Conservation (phyloP, 495 filamentous ascomycete species). For the Aspergillus campestris region DNA sequence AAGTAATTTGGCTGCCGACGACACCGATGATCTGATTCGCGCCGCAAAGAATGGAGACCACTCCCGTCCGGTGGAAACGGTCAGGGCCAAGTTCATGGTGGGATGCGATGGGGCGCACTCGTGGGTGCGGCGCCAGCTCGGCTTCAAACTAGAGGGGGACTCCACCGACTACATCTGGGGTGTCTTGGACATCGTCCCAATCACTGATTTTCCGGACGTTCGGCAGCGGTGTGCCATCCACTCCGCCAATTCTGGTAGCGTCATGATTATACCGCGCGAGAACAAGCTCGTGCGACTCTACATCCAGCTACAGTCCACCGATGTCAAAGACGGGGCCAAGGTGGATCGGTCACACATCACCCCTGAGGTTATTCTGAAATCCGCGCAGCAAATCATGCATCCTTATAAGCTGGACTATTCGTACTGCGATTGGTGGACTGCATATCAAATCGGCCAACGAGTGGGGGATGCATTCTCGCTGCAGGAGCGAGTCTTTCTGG, state of each 20-base stretch:
- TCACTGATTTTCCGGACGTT: slow-evolving; percentile 60
- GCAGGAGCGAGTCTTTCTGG: slow-evolving; percentile 56
- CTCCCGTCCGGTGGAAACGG: slow-evolving; percentile 13
- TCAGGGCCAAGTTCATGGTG: slow-evolving; percentile 54
- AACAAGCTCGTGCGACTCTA: slow-evolving; percentile 60
- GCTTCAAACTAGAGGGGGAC: slow-evolving; percentile 47
- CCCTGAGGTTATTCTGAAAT: slow-evolving; percentile 47
- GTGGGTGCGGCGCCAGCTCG: slow-evolving; percentile 48
- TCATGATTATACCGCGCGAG: slow-evolving; percentile 63
- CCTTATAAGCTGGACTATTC: slow-evolving; percentile 55
- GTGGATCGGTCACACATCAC: slow-evolving; percentile 46
- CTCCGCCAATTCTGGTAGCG: slow-evolving; percentile 45
- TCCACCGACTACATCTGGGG: slow-evolving; percentile 55
- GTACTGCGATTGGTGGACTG: slow-evolving; percentile 57
- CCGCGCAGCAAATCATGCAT: slow-evolving; percentile 49
- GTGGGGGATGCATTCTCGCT: slow-evolving; percentile 52
- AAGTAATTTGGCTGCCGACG: slow-evolving; percentile 46
- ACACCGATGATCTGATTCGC: slow-evolving; percentile 47
- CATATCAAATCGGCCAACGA: slow-evolving; percentile 55
- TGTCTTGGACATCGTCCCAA: slow-evolving; percentile 53
- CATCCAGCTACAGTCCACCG: slow-evolving; percentile 52
- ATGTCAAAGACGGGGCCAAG: slow-evolving; percentile 14
- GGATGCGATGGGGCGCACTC: slow-evolving; percentile 57
- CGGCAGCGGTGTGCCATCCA: slow-evolving; percentile 56
- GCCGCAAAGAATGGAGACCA: slow-evolving; percentile 8